phyloP scores from a whole-genome alignment of 106 monocot genomes.

The Narthecium ossifragum region DNA sequence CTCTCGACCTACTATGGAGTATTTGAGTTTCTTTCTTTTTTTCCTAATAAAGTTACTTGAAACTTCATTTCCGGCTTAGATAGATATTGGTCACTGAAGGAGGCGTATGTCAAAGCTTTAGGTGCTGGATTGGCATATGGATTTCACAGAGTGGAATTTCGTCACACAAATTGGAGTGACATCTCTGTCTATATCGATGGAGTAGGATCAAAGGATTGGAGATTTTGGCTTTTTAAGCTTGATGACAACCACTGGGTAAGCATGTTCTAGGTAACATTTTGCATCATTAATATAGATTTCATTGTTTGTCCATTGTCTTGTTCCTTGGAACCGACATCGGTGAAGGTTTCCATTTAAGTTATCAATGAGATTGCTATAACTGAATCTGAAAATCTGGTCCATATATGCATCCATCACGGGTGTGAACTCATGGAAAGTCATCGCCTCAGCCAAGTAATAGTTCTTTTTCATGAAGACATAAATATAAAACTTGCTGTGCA shows the following conservation, averaged over 20 bases:
- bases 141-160: constrained; percentile 64
- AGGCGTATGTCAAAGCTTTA: constrained; percentile 77
- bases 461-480: too few species aligned
- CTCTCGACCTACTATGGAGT: not conserved
- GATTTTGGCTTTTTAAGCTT: constrained; percentile 47
- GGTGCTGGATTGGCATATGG: constrained; percentile 71
- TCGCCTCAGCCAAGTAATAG: too few species aligned
- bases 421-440: too few species aligned
- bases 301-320: not conserved
- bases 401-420: too few species aligned
- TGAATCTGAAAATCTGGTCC: too few species aligned
- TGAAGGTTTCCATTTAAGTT: too few species aligned
- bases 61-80: not conserved
- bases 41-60: not conserved
- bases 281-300: not conserved
- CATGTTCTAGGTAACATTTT: not conserved
- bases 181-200: constrained; percentile 75
- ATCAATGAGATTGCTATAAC: too few species aligned
- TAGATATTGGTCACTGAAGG: constrained; percentile 92
- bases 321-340: too few species aligned
- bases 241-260: constrained; percentile 61
- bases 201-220: constrained; percentile 47
- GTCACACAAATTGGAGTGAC: constrained; percentile 48
- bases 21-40: not conserved
- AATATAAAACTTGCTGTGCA: too few species aligned